Conservation (phyloP, 2,329 filamentous ascomycete genomes). For the Fusarium camptoceras region DNA sequence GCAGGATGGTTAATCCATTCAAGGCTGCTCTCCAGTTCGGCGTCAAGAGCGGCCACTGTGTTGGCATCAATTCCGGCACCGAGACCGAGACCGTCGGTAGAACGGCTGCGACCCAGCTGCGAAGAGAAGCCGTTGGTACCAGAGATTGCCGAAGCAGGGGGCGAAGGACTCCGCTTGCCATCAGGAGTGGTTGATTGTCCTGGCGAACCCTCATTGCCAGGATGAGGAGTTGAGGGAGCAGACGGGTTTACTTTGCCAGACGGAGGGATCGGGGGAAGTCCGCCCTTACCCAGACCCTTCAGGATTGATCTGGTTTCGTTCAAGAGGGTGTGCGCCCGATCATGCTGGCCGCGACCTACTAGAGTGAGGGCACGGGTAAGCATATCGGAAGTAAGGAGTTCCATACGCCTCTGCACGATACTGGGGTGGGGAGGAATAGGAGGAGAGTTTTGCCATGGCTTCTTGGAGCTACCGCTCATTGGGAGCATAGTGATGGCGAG, state of each 20-base stretch:
- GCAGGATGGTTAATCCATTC: slow-evolving; percentile 99
- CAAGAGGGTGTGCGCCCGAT: slow-evolving; percentile 90
- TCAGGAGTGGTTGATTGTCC: slow-evolving; percentile 62
- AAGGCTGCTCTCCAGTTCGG: slow-evolving; percentile 87
- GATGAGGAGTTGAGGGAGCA: slow-evolving; percentile 62
- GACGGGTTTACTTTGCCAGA: slow-evolving; percentile 54
- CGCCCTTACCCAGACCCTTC: slow-evolving; percentile 94
- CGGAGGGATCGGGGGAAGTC: slow-evolving; percentile 87
- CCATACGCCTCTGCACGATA: slow-evolving; percentile 97
- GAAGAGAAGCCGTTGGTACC: slow-evolving; percentile 53
- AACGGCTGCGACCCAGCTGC: slow-evolving; percentile 64
- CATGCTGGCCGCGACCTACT: slow-evolving; percentile 90
- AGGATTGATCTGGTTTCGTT: slow-evolving; percentile 95
- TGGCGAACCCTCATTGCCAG: slow-evolving; percentile 58
- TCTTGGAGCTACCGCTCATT: slow-evolving; percentile 70
- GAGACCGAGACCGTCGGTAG: slow-evolving; percentile 69
- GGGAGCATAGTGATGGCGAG: slow-evolving; percentile 97
- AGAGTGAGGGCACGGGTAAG: slow-evolving; percentile 90
- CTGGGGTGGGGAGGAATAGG: slow-evolving; percentile 95
- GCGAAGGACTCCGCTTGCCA: slow-evolving; percentile 67
- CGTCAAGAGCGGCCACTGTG: slow-evolving; percentile 88
- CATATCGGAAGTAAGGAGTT: slow-evolving; percentile 97
- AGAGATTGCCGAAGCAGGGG: slow-evolving; percentile 61
- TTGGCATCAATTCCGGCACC: slow-evolving; percentile 82
- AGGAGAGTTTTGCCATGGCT: slow-evolving; percentile 73